Percentiles rank a stretch among this genome's conserved stretches.
These are phyloP conservation scores for Mrakia hoshinonis DNA, from an alignment of 768 basidiomycete species.

Conservation along the genomic window DNA sequence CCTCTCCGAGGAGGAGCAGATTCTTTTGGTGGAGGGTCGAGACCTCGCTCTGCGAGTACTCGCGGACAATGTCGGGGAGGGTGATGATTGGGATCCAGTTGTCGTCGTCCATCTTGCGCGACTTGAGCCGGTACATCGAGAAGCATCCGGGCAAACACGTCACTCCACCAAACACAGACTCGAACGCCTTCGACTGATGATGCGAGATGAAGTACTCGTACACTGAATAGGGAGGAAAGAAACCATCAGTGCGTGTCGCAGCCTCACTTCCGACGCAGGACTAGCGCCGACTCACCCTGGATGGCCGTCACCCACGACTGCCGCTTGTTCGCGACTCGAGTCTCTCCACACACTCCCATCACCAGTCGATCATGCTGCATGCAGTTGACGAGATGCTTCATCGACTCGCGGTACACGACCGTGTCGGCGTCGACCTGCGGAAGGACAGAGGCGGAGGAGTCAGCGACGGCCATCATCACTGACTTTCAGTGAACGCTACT, in stretches of 20 bases:
- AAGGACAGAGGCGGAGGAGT: not conserved
- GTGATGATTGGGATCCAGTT: conserved; percentile 97
- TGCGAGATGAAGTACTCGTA: conserved; percentile 89
- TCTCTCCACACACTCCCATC: conserved; percentile 99
- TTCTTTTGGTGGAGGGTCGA: conserved; percentile 97
- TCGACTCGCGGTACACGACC: conserved; percentile 81
- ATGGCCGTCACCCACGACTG: conserved; percentile 97
- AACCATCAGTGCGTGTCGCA: not conserved
- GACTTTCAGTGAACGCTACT: conserved; percentile 35
- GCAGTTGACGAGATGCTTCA: conserved; percentile 85
- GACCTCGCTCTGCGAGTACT: conserved; percentile 91
- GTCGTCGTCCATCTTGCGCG: conserved; percentile 72
- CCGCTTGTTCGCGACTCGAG: conserved; percentile 95
- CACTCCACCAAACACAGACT: conserved; percentile 98
- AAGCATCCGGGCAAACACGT: conserved; percentile 99
- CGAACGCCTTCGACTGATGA: conserved; percentile 95
- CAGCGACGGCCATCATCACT: not conserved
- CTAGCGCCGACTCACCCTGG: conserved; percentile 48
- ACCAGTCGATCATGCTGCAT: conserved; percentile 99
- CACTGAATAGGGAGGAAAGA: conserved; percentile 8
- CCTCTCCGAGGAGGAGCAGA: conserved; percentile 87
- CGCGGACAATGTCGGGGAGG: conserved; percentile 93
- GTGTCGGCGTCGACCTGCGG: conserved; percentile 94
- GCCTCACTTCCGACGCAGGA: too few species aligned
- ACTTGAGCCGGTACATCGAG: conserved; percentile 98